Percentiles rank a stretch among this genome's conserved stretches.
phyloP scores from a whole-genome alignment of 306 rosid genomes.

The Vachellia pachyceras region DNA sequence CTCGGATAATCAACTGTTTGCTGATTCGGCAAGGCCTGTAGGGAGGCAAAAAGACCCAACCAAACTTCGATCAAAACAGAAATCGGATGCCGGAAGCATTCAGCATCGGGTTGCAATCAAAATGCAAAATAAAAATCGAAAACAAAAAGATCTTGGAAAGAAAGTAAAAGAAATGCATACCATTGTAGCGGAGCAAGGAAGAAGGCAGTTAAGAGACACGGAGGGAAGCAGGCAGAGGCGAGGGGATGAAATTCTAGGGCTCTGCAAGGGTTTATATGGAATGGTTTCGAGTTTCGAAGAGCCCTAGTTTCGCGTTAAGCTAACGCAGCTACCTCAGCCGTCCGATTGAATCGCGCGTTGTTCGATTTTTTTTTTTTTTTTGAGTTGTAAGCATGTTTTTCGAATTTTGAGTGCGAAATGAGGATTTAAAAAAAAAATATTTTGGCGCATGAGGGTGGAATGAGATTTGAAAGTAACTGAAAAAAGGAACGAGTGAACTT shows the following conservation, averaged over 20 bases:
- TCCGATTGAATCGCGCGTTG: slow-evolving; percentile 39
- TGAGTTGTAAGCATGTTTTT: neutral
- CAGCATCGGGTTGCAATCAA: neutral
- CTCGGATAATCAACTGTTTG: slow-evolving; percentile 69
- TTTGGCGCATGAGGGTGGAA: too few relatives aligned
- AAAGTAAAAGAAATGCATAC: neutral
- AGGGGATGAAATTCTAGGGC: neutral
- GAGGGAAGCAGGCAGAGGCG: neutral
- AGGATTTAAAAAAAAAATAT: too few relatives aligned
- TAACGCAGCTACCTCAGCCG: slow-evolving; percentile 51
- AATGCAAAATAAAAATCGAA: slow-evolving; percentile 7
- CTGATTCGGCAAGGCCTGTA: slow-evolving; percentile 64
- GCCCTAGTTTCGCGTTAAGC: slow-evolving; percentile 53
- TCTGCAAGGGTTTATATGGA: slow-evolving; percentile 31
- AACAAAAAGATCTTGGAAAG: neutral
- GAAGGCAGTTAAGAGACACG: too few relatives aligned
- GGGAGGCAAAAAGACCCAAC: neutral
- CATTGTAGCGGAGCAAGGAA: slow-evolving; percentile 5
- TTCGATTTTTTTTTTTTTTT: too few relatives aligned
- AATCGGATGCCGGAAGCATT: neutral
- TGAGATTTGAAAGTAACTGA: too few relatives aligned
- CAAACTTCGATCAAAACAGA: neutral
- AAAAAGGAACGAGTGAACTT: too few relatives aligned
- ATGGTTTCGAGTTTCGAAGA: neutral
- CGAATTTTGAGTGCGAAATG: neutral